These are phyloP conservation scores for Linum tenue DNA, from an alignment of 345 rosid genomes.

Conservation along the genomic window DNA sequence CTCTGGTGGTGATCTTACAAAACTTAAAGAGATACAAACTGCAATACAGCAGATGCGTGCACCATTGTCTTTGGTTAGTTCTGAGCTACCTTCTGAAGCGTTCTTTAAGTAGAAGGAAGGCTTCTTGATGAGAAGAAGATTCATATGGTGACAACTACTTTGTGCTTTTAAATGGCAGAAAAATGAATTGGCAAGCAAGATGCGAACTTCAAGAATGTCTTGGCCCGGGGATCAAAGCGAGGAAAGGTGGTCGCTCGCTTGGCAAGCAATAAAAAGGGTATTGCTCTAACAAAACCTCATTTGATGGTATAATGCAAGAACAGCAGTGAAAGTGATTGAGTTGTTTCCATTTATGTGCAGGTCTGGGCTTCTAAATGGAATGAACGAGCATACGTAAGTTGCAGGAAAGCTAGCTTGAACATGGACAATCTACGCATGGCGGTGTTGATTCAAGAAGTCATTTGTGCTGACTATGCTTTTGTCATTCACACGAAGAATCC, in stretches of 20 bases:
- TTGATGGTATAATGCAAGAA: background rate
- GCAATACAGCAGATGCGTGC: conserved; percentile 35
- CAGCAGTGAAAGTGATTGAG: background rate
- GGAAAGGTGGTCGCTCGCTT: conserved; percentile 27
- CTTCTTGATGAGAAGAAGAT: too few species aligned
- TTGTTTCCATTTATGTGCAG: conserved; percentile 10
- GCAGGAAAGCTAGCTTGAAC: conserved; percentile 28
- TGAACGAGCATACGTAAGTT: conserved; percentile 34
- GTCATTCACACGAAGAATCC: conserved; percentile 40
- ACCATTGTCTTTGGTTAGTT: conserved; percentile 24
- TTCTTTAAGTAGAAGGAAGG: too few species aligned
- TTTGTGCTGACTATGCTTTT: conserved; percentile 35
- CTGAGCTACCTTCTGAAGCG: background rate
- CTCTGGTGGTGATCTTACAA: conserved; percentile 37
- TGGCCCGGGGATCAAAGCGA: conserved; percentile 34
- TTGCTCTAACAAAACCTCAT: background rate
- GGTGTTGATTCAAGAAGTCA: conserved; percentile 34
- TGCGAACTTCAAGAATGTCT: conserved; percentile 29
- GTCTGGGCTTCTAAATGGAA: conserved; percentile 51
- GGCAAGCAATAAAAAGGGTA: conserved; percentile 42
- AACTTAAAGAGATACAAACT: conserved; percentile 42
- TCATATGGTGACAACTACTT: too few species aligned
- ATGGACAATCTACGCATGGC: conserved; percentile 32
- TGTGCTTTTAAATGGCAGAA: conserved; percentile 8
- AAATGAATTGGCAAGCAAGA: conserved; percentile 28